phyloP scores from a whole-genome alignment of 495 filamentous ascomycete species.

The Aspergillus sclerotioniger region DNA sequence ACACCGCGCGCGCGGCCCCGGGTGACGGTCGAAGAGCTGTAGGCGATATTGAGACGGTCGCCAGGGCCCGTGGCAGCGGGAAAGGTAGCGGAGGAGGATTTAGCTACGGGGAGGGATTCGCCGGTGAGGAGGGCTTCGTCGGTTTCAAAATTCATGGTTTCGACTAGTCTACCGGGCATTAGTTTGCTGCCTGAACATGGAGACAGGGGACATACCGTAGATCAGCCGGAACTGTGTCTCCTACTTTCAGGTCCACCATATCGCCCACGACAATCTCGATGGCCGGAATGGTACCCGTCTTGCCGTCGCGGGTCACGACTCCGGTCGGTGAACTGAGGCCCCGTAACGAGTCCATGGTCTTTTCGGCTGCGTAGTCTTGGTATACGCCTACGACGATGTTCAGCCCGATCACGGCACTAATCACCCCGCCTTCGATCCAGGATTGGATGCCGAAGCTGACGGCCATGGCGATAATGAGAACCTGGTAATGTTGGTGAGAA shows the following conservation, averaged over 20 bases:
- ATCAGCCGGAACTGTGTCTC: conserved; percentile 81
- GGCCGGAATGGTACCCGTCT: conserved; percentile 51
- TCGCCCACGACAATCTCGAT: conserved; percentile 60
- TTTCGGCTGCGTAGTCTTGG: conserved; percentile 70
- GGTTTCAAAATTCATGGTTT: conserved; percentile 69
- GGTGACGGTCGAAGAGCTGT: conserved; percentile 69
- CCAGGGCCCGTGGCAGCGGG: conserved; percentile 58
- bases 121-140: conserved; percentile 75
- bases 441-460: conserved; percentile 67
- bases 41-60: conserved; percentile 69
- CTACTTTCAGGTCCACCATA: conserved; percentile 75
- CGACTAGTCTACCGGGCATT: conserved; percentile 44
- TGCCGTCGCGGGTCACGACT: conserved; percentile 53
- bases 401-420: conserved; percentile 61
- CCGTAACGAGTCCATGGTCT: conserved; percentile 72
- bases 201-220: conserved; percentile 38
- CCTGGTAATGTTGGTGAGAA: conserved; percentile 30
- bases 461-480: conserved; percentile 67
- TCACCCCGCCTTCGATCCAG: conserved; percentile 70
- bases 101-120: conserved; percentile 72
- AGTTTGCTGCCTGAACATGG: background rate
- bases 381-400: conserved; percentile 69
- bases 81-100: conserved; percentile 47
- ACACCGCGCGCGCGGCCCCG: conserved; percentile 68
- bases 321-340: conserved; percentile 63